Conservation (phyloP, 768 basidiomycete species). For the Royoungia palumana region DNA sequence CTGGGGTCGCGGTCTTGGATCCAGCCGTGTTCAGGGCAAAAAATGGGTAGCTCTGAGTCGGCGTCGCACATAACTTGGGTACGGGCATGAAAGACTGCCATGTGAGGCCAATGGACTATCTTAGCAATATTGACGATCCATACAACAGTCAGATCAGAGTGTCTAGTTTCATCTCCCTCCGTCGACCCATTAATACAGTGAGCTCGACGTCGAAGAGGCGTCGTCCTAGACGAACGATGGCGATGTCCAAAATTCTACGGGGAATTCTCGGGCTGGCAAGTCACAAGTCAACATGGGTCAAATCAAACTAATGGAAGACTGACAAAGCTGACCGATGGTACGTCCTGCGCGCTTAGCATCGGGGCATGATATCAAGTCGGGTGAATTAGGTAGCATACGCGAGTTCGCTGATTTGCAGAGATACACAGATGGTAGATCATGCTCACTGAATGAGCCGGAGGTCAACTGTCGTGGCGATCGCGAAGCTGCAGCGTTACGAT, state of each 20-base stretch:
- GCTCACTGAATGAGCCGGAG: slow-evolving; percentile 12
- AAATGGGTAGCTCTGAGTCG: too few species aligned
- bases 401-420: slow-evolving; percentile 9
- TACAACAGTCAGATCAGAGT: slow-evolving; percentile 6
- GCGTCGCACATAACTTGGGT: too few species aligned
- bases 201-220: not conserved
- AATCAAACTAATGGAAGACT: slow-evolving; percentile 7
- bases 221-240: not conserved
- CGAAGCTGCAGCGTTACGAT: slow-evolving; percentile 4
- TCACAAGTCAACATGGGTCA: not conserved
- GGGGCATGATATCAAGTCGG: slow-evolving; percentile 3
- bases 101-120: slow-evolving; percentile 11
- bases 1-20: too few species aligned
- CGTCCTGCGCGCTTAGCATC: not conserved
- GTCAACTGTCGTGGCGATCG: slow-evolving; percentile 12
- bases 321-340: slow-evolving; percentile 15
- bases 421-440: slow-evolving; percentile 10
- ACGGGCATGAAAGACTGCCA: not conserved
- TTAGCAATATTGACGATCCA: slow-evolving; percentile 9
- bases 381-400: slow-evolving; percentile 10
- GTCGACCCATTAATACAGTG: not conserved
- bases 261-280: not conserved
- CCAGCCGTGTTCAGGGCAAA: too few species aligned
- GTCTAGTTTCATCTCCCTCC: slow-evolving; percentile 6
- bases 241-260: slow-evolving; percentile 2